Evolutionary conservation across 805 yeast genomes (phyloP), one percentile per base, ranked within the genome.

Genomic region (Metschnikowia rubicola): DNA sequence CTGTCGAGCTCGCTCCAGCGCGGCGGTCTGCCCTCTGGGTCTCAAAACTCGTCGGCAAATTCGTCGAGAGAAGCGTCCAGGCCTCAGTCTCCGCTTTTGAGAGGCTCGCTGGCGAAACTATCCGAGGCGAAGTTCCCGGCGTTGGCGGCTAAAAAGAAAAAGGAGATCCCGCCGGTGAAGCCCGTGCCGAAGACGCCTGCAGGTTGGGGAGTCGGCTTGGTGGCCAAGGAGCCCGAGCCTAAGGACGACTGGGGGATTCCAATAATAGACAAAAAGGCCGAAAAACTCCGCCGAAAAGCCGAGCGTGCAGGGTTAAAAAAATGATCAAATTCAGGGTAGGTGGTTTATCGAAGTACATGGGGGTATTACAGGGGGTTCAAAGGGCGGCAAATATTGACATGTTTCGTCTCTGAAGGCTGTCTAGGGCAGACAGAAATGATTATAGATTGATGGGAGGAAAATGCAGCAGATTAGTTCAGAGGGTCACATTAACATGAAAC

Each of bases 111-210:
- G 29, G 59, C 59, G 15, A 53, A 44, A 29, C 30, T 40, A 59
- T 44, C 62, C 30, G 66, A 62, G 2, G 45, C 59, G 3, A 64
- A 75, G 51, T 78, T 81, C 58, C 86, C 87, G 3, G 72, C 79
- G 0, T 61, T 77, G 33, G 67, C 36, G 15, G 48, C 64, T 49
- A 77, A 75, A 58, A 58, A 64, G 41, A 68, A 66, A 48, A 65
- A 57, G 47, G 55, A 51, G 8, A 71, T 78, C 44, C 88, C 90
- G 2, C 72, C 86, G 35, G 87, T 85, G 4, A 81, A 80, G 40
- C 80, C 83, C 8, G 63, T 74, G 2, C 45, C 47, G 12, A 39
- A 50, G 17, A 45, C 50, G 4, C 30, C 51, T 8, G 42, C 55
- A 3, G 41, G 48, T 6, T 56, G 60, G 60, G 58, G 57, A 12